Conservation (phyloP, 192 early-diverging fungal genomes). For the Phlyctochytrium planicorne region DNA sequence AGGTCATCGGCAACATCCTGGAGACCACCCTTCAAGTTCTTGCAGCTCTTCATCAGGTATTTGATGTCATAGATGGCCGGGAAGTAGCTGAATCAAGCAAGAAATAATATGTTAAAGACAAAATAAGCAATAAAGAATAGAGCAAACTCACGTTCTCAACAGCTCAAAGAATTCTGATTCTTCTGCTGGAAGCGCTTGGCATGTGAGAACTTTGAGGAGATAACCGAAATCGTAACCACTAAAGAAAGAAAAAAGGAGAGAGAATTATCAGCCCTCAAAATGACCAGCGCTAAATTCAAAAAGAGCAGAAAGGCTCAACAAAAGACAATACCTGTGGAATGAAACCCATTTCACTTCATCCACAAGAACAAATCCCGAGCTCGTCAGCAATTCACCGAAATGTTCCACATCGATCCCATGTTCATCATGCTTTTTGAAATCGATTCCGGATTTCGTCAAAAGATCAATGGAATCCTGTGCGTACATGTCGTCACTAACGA, state of each 20-base stretch:
- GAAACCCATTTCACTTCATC: conserved; percentile 97
- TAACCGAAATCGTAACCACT: conserved; percentile 99
- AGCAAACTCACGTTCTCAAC: conserved; percentile 53
- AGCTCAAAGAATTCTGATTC: conserved; percentile 94
- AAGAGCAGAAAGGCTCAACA: too few species aligned
- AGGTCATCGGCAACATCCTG: conserved; percentile 98
- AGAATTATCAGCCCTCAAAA: too few species aligned
- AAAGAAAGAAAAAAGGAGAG: too few species aligned
- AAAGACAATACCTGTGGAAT: conserved; percentile 85
- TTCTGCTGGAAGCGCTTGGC: conserved; percentile 84
- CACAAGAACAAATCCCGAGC: conserved; percentile 92
- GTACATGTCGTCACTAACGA: conserved; percentile 89
- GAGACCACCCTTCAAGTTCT: conserved; percentile 93
- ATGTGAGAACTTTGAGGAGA: conserved; percentile 92
- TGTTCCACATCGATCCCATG: conserved; percentile 93
- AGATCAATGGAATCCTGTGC: conserved; percentile 98
- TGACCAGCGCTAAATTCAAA: too few species aligned
- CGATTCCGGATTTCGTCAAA: conserved; percentile 94
- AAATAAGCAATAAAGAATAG: background rate
- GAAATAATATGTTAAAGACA: too few species aligned
- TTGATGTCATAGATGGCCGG: conserved; percentile 99
- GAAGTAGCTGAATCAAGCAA: conserved; percentile 62
- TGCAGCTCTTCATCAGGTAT: conserved; percentile 95
- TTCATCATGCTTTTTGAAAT: conserved; percentile 95
- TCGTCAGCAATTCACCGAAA: conserved; percentile 96